Percentiles rank a stretch among this genome's conserved stretches.
Conservation (phyloP, 2,329 filamentous ascomycete species). For the Paraconiothyrium sp. region DNA sequence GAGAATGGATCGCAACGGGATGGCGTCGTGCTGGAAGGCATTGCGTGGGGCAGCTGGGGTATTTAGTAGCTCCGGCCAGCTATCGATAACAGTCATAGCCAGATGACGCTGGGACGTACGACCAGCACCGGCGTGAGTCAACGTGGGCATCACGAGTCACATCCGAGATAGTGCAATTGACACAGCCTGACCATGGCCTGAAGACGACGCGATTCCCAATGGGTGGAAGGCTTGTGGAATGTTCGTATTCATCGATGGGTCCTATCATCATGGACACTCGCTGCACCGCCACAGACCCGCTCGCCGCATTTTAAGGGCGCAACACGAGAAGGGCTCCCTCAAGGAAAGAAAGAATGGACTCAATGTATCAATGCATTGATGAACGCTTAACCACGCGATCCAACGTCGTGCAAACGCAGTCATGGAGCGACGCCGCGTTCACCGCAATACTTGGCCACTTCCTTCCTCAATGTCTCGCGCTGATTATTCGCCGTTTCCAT, state of each 20-base stretch:
- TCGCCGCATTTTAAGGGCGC: constrained; percentile 25
- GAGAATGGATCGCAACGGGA: constrained; percentile 27
- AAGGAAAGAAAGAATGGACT: not conserved
- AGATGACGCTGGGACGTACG: constrained; percentile 17
- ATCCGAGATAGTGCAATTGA: not conserved
- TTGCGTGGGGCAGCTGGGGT: constrained; percentile 22
- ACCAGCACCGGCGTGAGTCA: constrained; percentile 17
- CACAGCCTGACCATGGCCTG: not conserved
- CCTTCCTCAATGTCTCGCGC: constrained; percentile 72
- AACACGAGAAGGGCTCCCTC: constrained; percentile 27
- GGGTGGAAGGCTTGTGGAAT: not conserved
- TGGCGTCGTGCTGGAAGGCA: constrained; percentile 21
- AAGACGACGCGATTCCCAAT: not conserved
- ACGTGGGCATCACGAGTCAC: not conserved
- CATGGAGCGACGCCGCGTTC: constrained; percentile 61
- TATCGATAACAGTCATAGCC: constrained; percentile 29
- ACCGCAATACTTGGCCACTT: constrained; percentile 78
- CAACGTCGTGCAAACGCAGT: not conserved
- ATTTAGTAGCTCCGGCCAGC: constrained; percentile 19
- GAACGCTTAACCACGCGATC: not conserved
- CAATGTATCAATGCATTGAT: not conserved
- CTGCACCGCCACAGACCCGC: not conserved
- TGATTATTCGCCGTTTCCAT: constrained; percentile 74
- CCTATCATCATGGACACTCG: not conserved
- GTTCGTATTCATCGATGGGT: constrained; percentile 2